These are phyloP conservation scores for Fusarium domesticum DNA, from an alignment of 2,329 filamentous ascomycete genomes.

Conservation along the genomic window DNA sequence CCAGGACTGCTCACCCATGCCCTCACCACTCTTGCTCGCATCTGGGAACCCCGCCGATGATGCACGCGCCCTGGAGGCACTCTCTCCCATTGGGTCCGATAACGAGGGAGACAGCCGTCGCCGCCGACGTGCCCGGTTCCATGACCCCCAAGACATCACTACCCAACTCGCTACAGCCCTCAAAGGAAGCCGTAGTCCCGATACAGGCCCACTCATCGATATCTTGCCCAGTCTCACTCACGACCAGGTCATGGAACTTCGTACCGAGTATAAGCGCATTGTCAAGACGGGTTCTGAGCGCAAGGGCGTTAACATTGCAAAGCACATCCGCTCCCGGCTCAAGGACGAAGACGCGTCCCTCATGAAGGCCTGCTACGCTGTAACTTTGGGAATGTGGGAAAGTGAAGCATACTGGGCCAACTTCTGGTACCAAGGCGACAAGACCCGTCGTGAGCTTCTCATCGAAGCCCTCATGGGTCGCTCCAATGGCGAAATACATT, in stretches of 20 bases:
- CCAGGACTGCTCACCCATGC: conserved; percentile 92
- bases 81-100: conserved; percentile 53
- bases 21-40: conserved; percentile 67
- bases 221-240: conserved; percentile 82
- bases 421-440: conserved; percentile 92
- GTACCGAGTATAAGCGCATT: conserved; percentile 85
- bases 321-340: conserved; percentile 74
- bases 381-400: conserved; percentile 86
- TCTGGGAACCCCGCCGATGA: conserved; percentile 49
- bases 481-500: conserved; percentile 78
- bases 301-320: conserved; percentile 79
- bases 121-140: conserved; percentile 68
- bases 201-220: conserved; percentile 71
- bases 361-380: conserved; percentile 88
- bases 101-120: conserved; percentile 41
- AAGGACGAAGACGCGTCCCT: conserved; percentile 73
- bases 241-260: conserved; percentile 81
- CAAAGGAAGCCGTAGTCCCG: conserved; percentile 60
- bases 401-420: conserved; percentile 97
- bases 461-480: conserved; percentile 93
- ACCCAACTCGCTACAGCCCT: conserved; percentile 73
- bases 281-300: conserved; percentile 73
- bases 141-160: conserved; percentile 79
- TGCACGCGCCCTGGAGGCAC: conserved; percentile 44
- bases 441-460: conserved; percentile 78